Base-by-base conservation (phyloP, 306 rosid genomes). In the Vicia villosa region DNA sequence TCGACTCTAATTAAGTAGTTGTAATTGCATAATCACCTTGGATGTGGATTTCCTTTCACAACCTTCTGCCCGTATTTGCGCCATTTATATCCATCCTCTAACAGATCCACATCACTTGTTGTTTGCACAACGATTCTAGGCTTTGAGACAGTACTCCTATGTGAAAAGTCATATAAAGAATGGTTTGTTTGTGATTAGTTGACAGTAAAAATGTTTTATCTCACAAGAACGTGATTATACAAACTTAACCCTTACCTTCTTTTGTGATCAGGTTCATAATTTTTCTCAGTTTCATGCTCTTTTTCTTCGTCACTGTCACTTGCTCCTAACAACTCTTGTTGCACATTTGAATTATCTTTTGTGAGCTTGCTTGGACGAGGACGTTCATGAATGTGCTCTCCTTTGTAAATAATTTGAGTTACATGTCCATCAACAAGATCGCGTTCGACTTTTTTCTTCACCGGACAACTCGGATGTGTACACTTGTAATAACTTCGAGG, bases 61-160 rank as follows among this genome's bases (percentile, higher is more conserved):
- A 87, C 86, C 73, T 88, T 88, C 85, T 89, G 96, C 17, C 93
- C 96, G 51, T 91, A 91, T 77, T 91, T 91, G 15, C 96, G 86
- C 97, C 97, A 91, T 79, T 91, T 75, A 56, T 83, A 91, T 66
- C 96, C 97, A 72, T 91, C 97, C 57, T 88, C 97, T 66, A 88
- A 77, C 51, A 91, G 86, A 81, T 91, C 97, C 20, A 91, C 93
- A 78, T 88, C 93, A 38, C 91, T 89, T 37, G 91, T 91, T 32
- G 96, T 91, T 84, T 91, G 96, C 73, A 91, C 96, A 61, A 89
- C 79, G 81, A 91, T 88, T 75, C 88, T 85, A 41, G 96, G 86
- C 81, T 91, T 92, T 8, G 96, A 81, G 58, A 91, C 84, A 13
- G 86, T 0, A 34, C 8, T 85, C 74, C 83, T 84, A 43, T 86